Base-by-base conservation (phyloP, 805 yeast genomes). In the Jamesozyma rosinii region DNA sequence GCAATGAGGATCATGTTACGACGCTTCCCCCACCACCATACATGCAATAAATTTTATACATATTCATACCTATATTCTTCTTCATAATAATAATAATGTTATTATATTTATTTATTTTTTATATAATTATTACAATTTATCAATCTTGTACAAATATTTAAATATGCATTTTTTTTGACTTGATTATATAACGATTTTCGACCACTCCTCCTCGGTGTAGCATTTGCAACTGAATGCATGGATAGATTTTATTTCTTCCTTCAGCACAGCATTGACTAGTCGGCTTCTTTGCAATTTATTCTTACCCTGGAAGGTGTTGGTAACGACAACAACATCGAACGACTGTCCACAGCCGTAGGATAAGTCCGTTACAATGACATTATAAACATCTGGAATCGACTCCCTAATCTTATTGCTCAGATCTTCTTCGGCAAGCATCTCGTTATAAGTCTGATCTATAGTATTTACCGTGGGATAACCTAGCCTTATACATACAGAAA, bases 341-440 rank as follows among this genome's bases (percentile, higher is more conserved):
- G 97, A 95, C 63, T 90, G 96, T 4, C 99, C 99, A 65, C 99
- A 92, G 1, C 99, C 99, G 14, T 95, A 95, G 36, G 80, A 69
- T 51, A 70, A 66, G 45, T 66, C 70, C 5, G 63, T 58, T 15
- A 64, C 64, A n/a, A 63, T 55, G 15, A 55, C 55, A 30, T 65
- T 62, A 34, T 59, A 53, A 17, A 59, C 50, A 26, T 56, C 52
- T 17, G 61, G 55, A 8, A 63, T 48, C n/a, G 45, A 37, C 3
- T 46, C 41, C 35, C 52, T 44, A 8, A 63, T 49, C 46, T 57
- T 62, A 31, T 43, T 46, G 31, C 57, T 54, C 32, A 63, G 20
- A 27, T 44, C 41, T 26, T 58, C 58, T 33, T 56, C 56, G 4
- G 57, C 53, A 4, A 55, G 35, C 53, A 42, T 42, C 19, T 5